These are phyloP conservation scores for Pestalotiopsis sp. DNA, from an alignment of 2,329 filamentous ascomycete species.

Conservation along the genomic window DNA sequence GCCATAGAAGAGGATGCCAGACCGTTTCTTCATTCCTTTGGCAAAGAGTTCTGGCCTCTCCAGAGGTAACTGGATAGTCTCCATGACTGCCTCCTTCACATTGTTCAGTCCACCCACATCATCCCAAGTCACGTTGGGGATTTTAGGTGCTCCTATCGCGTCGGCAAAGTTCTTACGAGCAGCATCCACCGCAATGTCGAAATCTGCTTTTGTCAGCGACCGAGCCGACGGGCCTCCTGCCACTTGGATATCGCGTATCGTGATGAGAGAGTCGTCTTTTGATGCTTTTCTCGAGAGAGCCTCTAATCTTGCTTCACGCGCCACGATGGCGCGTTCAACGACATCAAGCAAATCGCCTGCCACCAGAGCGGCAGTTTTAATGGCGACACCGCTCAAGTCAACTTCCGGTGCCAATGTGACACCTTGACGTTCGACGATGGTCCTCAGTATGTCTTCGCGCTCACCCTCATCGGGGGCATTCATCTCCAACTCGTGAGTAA, in stretches of 20 bases:
- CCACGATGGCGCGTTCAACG: constrained; percentile 83
- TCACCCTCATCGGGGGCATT: constrained; percentile 89
- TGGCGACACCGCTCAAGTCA: constrained; percentile 80
- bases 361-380: constrained; percentile 95
- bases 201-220: constrained; percentile 80
- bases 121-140: constrained; percentile 94
- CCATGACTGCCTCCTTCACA: constrained; percentile 95
- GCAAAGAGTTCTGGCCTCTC: constrained; percentile 92
- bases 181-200: constrained; percentile 91
- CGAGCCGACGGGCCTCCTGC: constrained; percentile 80
- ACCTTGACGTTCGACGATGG: constrained; percentile 75
- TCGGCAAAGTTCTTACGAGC: constrained; percentile 98
- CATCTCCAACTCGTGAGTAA: constrained; percentile 96
- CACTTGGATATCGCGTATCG: constrained; percentile 81
- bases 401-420: constrained; percentile 81
- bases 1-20: constrained; percentile 89
- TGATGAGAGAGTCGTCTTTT: constrained; percentile 48
- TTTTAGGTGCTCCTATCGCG: constrained; percentile 95
- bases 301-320: constrained; percentile 76
- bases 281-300: constrained; percentile 59
- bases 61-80: constrained; percentile 92
- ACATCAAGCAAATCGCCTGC: constrained; percentile 94
- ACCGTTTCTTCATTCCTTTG: constrained; percentile 97
- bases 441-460: constrained; percentile 81
- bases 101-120: constrained; percentile 92